Conservation (phyloP, 176 grass and related monocot genomes). For the Chrysopogon serrulatus region DNA sequence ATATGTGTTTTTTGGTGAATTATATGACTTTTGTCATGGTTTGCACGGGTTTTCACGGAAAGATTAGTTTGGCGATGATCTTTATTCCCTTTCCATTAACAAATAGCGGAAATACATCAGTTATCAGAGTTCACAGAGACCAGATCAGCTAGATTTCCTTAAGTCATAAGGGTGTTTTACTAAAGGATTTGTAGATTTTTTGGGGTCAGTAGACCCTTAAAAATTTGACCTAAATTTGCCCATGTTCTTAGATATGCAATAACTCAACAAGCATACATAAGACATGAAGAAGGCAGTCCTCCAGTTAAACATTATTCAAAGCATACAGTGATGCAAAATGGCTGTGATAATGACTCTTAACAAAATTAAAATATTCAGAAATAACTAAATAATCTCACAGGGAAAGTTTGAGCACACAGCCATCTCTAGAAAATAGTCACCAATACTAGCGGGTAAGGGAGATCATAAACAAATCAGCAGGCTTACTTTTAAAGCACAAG, state of each 20-base stretch:
- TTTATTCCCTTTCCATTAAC: too few relatives aligned
- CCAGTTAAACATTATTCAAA: not conserved
- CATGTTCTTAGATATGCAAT: not conserved
- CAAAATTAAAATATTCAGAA: not conserved
- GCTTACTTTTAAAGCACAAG: not conserved
- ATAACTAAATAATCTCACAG: not conserved
- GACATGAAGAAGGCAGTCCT: not conserved
- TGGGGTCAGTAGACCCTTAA: not conserved
- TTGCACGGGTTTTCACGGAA: too few relatives aligned
- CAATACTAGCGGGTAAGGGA: not conserved
- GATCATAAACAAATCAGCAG: not conserved
- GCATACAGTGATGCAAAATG: not conserved
- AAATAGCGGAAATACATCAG: too few relatives aligned
- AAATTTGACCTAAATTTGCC: not conserved
- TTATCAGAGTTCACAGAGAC: too few relatives aligned
- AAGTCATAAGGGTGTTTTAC: not conserved
- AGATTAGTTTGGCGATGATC: too few relatives aligned
- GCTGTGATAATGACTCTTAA: not conserved
- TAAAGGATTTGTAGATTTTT: not conserved
- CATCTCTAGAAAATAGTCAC: not conserved
- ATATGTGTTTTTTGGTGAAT: too few relatives aligned
- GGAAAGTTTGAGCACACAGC: not conserved
- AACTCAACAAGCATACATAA: too few relatives aligned
- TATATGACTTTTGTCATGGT: too few relatives aligned
- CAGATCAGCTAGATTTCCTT: not conserved